Base-by-base conservation (phyloP, 2,329 filamentous ascomycete species). In the Pyrenophora graminea region DNA sequence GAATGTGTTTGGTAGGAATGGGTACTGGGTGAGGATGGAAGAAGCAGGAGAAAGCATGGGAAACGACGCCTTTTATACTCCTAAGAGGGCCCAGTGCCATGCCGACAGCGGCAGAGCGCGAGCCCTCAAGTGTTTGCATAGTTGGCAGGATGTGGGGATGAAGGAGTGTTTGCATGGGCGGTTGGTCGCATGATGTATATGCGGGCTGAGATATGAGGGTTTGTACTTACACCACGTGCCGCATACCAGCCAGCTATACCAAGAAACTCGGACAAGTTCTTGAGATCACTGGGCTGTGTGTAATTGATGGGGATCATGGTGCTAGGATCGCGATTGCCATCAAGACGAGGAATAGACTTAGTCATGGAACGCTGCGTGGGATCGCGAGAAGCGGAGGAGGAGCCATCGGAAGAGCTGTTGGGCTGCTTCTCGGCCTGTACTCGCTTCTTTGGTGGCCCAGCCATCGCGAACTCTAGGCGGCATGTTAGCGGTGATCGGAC, bases 191-290 rank as follows among this genome's bases (percentile, higher is more conserved):
- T 51, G 47, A 52, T 50, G 48, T 33, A 48, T 39, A 44, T 45
- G 52, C 38, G 21, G 49, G 36, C 36, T 51, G 37, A 30, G 32
- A 54, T 8, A 30, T 38, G 30, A 37, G 44, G 31, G 53, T 58
- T 60, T 66, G 55, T 51, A 69, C 68, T 68, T 72, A 74, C 70
- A 53, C 72, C 72, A 52, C 70, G 71, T 52, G 69, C 69, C 30
- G 56, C 43, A 38, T 67, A 70, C 70, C 68, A 73, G 18, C 71
- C 72, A 27, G 42, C 52, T 12, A 71, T 53, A 38, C 71, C 70
- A 19, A 74, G 58, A 32, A 68, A 66, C 37, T 74, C 72, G 6
- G 68, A 69, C 19, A 74, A 59, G 51, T 71, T 73, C 63, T 70
- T 72, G 39, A 72, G 58, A 27, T 68, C 64, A 17, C 46, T 62